These are phyloP conservation scores for Aspergillus leporis DNA, from an alignment of 495 filamentous ascomycete genomes.

Conservation along the genomic window DNA sequence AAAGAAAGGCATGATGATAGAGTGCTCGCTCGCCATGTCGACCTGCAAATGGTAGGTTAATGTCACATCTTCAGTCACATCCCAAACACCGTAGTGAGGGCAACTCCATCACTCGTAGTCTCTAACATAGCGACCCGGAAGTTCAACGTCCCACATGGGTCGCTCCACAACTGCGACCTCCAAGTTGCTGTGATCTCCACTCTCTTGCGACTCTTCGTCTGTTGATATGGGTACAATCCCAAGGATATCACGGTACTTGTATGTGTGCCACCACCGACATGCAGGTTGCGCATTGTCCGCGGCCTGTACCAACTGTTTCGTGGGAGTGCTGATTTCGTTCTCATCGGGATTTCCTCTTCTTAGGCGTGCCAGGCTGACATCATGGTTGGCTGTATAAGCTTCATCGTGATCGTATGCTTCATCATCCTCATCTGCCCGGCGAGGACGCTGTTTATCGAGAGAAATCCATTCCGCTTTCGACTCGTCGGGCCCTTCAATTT, in stretches of 20 bases:
- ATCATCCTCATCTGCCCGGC: conserved; percentile 47
- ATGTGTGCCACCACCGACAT: conserved; percentile 71
- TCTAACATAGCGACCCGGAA: conserved; percentile 70
- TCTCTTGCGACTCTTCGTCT: conserved; percentile 27
- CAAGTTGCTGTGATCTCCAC: conserved; percentile 33
- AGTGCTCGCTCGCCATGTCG: neutral
- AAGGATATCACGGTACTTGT: conserved; percentile 88
- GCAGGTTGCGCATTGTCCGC: conserved; percentile 24
- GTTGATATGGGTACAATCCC: conserved; percentile 72
- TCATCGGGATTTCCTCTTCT: conserved; percentile 24
- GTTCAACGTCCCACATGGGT: conserved; percentile 79
- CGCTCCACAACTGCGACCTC: conserved; percentile 89
- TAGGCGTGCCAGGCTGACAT: conserved; percentile 35
- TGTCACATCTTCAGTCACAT: neutral
- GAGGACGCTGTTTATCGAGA: conserved; percentile 44
- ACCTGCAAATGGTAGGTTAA: neutral
- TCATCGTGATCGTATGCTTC: conserved; percentile 43
- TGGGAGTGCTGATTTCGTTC: conserved; percentile 25
- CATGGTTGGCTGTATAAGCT: conserved; percentile 32
- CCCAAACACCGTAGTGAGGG: neutral
- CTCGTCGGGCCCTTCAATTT: conserved; percentile 41
- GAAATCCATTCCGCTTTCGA: conserved; percentile 43
- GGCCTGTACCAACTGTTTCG: conserved; percentile 29
- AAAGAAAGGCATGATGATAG: neutral
- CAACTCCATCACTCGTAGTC: conserved; percentile 56